Percentiles rank a stretch among this genome's conserved stretches.
Evolutionary conservation across 139 green algal genomes (phyloP).

Genomic region (Tetradesmus lagerheimii): DNA sequence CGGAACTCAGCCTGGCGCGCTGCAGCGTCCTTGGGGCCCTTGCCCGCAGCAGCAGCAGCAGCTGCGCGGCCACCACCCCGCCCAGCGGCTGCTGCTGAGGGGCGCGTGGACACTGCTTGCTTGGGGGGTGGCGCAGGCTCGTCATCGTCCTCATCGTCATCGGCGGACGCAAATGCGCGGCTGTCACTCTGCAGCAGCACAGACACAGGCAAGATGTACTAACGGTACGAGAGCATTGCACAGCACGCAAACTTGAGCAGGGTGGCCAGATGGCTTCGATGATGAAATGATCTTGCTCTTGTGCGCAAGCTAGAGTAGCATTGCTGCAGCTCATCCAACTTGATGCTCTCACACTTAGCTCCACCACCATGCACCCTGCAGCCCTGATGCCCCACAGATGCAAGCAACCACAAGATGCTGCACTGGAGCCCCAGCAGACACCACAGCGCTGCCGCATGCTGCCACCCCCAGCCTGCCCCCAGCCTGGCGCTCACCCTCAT

Average conservation of each 20-base stretch:
- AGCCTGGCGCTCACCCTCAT: constrained; percentile 29
- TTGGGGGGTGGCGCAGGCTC: constrained; percentile 37
- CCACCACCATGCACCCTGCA: no score
- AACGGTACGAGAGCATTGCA: no score
- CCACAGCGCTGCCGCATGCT: neutral
- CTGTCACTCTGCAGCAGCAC: constrained; percentile 49
- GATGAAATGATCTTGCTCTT: no score
- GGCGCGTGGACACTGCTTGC: neutral
- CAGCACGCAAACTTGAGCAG: no score
- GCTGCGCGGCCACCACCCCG: neutral
- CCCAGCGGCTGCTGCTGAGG: neutral
- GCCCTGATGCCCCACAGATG: no score
- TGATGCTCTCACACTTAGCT: no score
- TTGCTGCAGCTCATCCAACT: no score
- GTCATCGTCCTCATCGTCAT: constrained; percentile 54
- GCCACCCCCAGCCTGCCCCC: neutral
- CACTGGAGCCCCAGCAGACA: no score
- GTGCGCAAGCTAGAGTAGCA: no score
- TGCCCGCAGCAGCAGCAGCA: constrained; percentile 37
- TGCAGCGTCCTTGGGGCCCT: constrained; percentile 69
- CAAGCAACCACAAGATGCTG: no score
- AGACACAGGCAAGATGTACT: neutral
- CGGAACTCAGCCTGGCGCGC: constrained; percentile 64
- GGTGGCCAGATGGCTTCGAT: no score
- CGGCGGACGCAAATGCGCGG: constrained; percentile 58